phyloP scores from a whole-genome alignment of 768 basidiomycete species.

The Mycena galopus region DNA sequence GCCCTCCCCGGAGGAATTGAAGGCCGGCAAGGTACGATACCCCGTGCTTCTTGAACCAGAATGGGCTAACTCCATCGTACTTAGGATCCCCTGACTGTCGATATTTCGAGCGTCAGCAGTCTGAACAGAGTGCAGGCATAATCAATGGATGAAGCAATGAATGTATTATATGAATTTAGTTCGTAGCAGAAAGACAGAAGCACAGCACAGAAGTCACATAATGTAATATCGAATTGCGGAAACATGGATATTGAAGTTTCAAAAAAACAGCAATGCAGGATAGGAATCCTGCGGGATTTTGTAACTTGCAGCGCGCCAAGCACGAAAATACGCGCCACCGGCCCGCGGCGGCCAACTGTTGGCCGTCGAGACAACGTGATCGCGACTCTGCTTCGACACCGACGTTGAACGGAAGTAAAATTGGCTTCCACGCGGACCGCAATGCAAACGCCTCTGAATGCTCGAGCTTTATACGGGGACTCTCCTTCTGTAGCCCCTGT shows the following conservation, averaged over 20 bases:
- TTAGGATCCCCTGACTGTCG: constrained; percentile 30
- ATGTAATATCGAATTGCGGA: neutral
- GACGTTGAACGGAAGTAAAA: neutral
- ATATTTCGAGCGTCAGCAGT: constrained; percentile 42
- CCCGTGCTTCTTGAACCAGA: neutral
- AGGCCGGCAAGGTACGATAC: constrained; percentile 73
- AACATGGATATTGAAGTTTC: too few relatives aligned
- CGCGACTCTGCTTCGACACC: neutral
- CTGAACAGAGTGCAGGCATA: constrained; percentile 40
- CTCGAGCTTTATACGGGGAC: neutral
- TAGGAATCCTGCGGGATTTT: too few relatives aligned
- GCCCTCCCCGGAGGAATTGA: constrained; percentile 82
- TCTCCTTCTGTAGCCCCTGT: neutral
- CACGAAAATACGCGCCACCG: neutral
- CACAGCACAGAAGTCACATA: too few relatives aligned
- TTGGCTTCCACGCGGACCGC: neutral
- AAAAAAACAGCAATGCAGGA: too few relatives aligned
- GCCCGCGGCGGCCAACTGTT: neutral
- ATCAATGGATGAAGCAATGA: neutral
- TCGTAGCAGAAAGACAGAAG: too few relatives aligned
- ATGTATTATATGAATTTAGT: neutral
- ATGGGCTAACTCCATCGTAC: neutral
- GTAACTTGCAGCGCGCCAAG: too few relatives aligned
- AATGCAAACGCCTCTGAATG: neutral
- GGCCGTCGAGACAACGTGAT: neutral